Percentiles rank a stretch among this genome's conserved stretches.
phyloP scores from a whole-genome alignment of 2,329 filamentous ascomycete species.

The Epichloe typhina region DNA sequence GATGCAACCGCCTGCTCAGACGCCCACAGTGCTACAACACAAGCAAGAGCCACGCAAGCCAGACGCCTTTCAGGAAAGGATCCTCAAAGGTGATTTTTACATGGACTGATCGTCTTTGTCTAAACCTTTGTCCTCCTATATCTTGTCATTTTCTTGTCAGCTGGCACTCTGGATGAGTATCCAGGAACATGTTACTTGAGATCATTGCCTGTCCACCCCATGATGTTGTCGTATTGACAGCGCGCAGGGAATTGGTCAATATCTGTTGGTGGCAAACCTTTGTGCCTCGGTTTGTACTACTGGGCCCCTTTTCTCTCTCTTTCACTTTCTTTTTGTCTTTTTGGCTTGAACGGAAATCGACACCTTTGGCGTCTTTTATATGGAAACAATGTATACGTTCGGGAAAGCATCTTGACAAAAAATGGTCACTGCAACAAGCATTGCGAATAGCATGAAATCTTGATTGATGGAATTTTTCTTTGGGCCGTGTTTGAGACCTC shows the following conservation, averaged over 20 bases:
- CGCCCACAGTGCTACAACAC: slow-evolving; percentile 30
- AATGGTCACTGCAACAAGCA: not conserved
- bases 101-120: slow-evolving; percentile 55
- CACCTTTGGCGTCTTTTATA: not conserved
- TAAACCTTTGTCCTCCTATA: not conserved
- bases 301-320: not conserved
- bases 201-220: not conserved
- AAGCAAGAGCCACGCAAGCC: slow-evolving; percentile 53
- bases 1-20: slow-evolving; percentile 41
- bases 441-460: not conserved
- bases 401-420: not conserved
- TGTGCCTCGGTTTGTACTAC: not conserved
- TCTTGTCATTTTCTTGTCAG: not conserved
- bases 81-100: slow-evolving; percentile 94
- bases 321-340: not conserved
- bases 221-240: not conserved
- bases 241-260: not conserved
- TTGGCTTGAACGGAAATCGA: not conserved
- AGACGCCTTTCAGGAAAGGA: slow-evolving; percentile 91
- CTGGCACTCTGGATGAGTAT: not conserved
- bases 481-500: not conserved
- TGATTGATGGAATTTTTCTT: not conserved
- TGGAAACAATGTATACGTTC: not conserved
- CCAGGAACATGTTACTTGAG: not conserved
- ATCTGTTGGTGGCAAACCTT: not conserved